Base-by-base conservation (phyloP, 2,329 filamentous ascomycete species). In the Penicillium sp. region DNA sequence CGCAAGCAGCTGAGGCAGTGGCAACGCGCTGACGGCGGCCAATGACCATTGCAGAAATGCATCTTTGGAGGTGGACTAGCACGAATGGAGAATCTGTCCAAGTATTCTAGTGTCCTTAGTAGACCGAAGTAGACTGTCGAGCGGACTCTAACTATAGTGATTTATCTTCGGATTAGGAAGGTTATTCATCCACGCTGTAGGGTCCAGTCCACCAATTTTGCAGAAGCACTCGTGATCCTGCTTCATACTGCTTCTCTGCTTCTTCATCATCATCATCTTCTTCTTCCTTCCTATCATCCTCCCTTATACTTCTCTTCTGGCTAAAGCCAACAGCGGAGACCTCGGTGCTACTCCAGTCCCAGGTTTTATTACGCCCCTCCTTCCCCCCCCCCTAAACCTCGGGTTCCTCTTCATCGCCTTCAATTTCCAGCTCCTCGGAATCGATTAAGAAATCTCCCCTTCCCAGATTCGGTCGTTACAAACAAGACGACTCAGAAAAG, bases 1-100 rank as follows among this genome's bases (percentile, higher is more conserved):
- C 61, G 55, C 55, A 63, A 58, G 55, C 61, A 63, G 61, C 61
- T 63, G 58, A 57, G 51, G 28, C 38, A 51, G 59, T 56, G 53
- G 57, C 53, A 60, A 60, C 51, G 43, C 34, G 15, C 56, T 42
- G 50, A 14, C 55, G 41, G 49, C 50, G 55, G 52, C 59, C 59
- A 61, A 61, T 63, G 53, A 57, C 55, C 55, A 58, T 54, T 42
- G 35, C 12, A 14, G 12, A n/a, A 10, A 2, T 31, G 31, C 31
- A 31, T 31, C 7, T 31, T 31, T 8, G 8, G 31, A 31, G 31
- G 6, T 31, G 31, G 31, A 10, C 31, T 31, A 31, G 31, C 31
- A 31, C 31, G 31, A 31, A 31, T 31, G 31, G 31, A 31, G 31
- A 8, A 10, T 8, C 31, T 31, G 8, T 31, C 31, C 15, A 15